Evolutionary conservation across 305 asterid genomes (phyloP), one percentile per base, ranked within the genome.

Genomic region (Solanum hybrid): DNA sequence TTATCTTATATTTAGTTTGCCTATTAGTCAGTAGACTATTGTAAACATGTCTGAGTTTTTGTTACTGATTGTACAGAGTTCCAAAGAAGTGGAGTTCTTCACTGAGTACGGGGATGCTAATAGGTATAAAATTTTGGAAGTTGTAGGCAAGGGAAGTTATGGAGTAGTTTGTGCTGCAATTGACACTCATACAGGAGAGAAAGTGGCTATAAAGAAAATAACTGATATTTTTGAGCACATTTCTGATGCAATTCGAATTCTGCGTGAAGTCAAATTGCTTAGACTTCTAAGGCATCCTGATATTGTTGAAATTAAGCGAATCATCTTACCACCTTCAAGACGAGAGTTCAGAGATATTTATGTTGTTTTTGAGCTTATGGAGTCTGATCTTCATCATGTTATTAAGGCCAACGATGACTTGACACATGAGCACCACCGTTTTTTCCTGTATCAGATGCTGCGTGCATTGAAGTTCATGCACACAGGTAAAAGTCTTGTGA

Each of bases 361-460:
- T 91, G 99, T 96, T 83, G 99, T 97, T 80, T 97, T 97, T 80
- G 99, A 97, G 94, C 99, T 97, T 88, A 97, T 97, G 99, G 99
- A 97, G 92, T 97, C 99, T 27, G 99, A 97, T 90, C 99, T 97
- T 90, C 99, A 97, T 91, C 99, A 97, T 93, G 99, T 97, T 87
- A 95, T 97, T 84, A 97, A 97, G 94, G 99, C 99, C 90, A 97
- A 97, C 90, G 98, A 97, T 91, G 99, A 97, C 91, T 93, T 97
- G 96, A 96, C 99, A 14, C 95, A 90, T 29, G 99, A 97, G 92
- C 99, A 97, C 92, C 98, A 97, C 75, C 97, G 99, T 0, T 97
- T 97, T 93, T 97, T 97, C 90, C 96, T 97, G 51, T 97, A 97
- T 92, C 99, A 97, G 93, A 96, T 97, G 99, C 93, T 97, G 24